Conservation (phyloP, 495 filamentous ascomycete genomes). For the Tuber melanosporum region DNA sequence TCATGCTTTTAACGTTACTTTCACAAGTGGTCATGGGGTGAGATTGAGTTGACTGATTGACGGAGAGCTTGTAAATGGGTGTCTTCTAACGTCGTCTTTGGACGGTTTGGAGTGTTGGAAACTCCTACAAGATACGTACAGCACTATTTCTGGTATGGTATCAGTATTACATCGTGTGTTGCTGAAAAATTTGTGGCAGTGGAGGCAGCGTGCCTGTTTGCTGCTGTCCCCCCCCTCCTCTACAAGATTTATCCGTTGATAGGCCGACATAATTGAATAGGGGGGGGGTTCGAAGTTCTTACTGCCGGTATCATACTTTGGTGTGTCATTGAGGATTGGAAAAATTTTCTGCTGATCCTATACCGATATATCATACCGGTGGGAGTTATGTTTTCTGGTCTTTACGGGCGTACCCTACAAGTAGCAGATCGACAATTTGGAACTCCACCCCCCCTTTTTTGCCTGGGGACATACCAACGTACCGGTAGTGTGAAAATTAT, state of each 20-base stretch:
- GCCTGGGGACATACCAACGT: too few relatives aligned
- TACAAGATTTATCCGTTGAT: neutral
- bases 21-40: neutral
- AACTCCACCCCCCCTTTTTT: neutral
- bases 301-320: neutral
- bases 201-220: neutral
- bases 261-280: neutral
- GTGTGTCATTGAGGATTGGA: neutral
- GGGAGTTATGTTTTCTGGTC: neutral
- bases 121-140: neutral
- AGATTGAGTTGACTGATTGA: neutral
- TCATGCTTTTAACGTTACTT: neutral
- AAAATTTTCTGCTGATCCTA: neutral
- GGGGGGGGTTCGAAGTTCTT: neutral
- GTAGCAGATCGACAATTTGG: too few relatives aligned
- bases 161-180: neutral
- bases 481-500: too few relatives aligned
- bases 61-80: neutral
- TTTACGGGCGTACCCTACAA: neutral
- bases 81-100: too few relatives aligned
- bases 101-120: neutral
- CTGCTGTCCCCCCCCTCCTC: neutral
- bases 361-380: neutral
- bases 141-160: too few relatives aligned
- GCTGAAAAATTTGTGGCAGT: neutral